Conservation (phyloP, 1,139 yeast genomes). For the Zhuliangozyma blackwelliae region DNA sequence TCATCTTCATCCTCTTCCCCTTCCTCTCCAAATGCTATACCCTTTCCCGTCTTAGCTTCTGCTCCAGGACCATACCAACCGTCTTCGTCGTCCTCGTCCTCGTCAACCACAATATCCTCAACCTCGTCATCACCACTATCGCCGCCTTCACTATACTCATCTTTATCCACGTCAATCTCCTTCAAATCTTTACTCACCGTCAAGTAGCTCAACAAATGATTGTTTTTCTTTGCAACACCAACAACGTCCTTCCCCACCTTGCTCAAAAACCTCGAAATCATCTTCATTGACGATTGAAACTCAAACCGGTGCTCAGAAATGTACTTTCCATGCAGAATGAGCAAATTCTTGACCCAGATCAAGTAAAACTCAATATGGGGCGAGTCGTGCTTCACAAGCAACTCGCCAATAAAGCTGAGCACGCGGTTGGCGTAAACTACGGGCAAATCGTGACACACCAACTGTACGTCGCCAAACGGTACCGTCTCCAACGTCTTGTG, state of each 20-base stretch:
- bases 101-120: constrained; percentile 14
- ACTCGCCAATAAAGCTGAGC: constrained; percentile 66
- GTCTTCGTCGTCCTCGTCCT: constrained; percentile 16
- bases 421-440: constrained; percentile 68
- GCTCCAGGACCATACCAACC: constrained; percentile 14
- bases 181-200: constrained; percentile 18
- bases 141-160: constrained; percentile 14
- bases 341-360: constrained; percentile 69
- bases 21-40: constrained; percentile 12
- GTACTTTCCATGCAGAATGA: constrained; percentile 73
- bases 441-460: constrained; percentile 69
- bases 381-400: constrained; percentile 55
- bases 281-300: constrained; percentile 63
- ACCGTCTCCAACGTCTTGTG: constrained; percentile 70
- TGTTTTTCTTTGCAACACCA: constrained; percentile 49
- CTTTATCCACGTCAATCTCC: constrained; percentile 13
- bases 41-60: constrained; percentile 9
- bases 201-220: constrained; percentile 47
- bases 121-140: constrained; percentile 17
- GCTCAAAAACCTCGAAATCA: constrained; percentile 70
- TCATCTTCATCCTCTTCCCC: constrained; percentile 5
- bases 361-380: constrained; percentile 83
- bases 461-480: constrained; percentile 67
- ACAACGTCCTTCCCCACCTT: constrained; percentile 74
- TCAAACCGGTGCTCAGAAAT: constrained; percentile 61